These are phyloP conservation scores for Fremontodendron californicum DNA, from an alignment of 345 rosid species.

Conservation along the genomic window DNA sequence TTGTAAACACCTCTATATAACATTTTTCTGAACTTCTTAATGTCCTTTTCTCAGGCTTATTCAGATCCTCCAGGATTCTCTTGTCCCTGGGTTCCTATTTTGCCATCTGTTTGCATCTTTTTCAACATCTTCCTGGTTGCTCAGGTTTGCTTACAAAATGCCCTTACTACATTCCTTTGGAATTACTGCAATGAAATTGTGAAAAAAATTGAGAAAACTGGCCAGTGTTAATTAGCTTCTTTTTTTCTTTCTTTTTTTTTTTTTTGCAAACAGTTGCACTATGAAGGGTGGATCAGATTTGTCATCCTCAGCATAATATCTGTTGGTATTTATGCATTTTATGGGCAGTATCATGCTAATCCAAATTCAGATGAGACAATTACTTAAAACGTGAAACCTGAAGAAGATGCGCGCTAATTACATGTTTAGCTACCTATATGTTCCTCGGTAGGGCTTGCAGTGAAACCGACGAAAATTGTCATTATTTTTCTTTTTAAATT, in stretches of 20 bases:
- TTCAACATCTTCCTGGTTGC: conserved; percentile 93
- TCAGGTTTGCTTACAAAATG: conserved; percentile 49
- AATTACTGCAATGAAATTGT: background rate
- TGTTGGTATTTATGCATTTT: conserved; percentile 59
- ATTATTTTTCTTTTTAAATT: no score
- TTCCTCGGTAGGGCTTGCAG: background rate
- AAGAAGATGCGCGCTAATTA: conserved; percentile 24
- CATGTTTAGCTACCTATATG: background rate
- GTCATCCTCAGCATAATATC: conserved; percentile 58
- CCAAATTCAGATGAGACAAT: conserved; percentile 41
- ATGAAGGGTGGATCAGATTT: conserved; percentile 90
- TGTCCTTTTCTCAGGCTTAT: conserved; percentile 49
- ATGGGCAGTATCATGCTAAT: conserved; percentile 78
- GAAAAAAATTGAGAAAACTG: background rate
- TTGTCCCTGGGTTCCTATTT: conserved; percentile 87
- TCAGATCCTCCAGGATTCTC: conserved; percentile 57
- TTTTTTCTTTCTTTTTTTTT: conserved; percentile 2
- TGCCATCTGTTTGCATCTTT: conserved; percentile 80
- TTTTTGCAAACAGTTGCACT: conserved; percentile 60
- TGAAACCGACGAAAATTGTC: no score
- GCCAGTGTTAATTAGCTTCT: background rate
- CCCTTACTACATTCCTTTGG: background rate
- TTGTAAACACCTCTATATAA: background rate
- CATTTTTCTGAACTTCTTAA: background rate
- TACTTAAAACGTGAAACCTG: conserved; percentile 50